Conservation (phyloP, 1,284 basidiomycete genomes). For the Cutaneotrichosporon sp. region DNA sequence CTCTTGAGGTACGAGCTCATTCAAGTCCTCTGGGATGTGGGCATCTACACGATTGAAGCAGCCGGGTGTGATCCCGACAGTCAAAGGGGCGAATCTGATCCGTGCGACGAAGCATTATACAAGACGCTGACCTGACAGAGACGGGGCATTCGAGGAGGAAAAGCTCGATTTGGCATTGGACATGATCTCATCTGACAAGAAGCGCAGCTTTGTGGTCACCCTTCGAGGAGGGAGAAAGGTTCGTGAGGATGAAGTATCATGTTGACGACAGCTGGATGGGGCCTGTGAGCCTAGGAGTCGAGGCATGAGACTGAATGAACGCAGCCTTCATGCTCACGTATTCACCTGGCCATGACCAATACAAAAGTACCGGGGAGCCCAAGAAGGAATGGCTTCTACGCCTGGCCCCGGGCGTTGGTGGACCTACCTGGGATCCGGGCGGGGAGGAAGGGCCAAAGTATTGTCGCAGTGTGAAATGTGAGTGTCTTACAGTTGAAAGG, state of each 20-base stretch:
- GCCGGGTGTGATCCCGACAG: conserved; percentile 27
- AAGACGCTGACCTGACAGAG: not conserved
- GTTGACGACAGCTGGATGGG: not conserved
- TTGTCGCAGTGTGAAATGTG: conserved; percentile 44
- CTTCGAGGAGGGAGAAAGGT: conserved; percentile 15
- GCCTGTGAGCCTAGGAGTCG: not conserved
- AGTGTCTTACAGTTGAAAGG: not conserved
- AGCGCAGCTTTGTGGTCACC: conserved; percentile 13
- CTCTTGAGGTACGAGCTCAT: not conserved
- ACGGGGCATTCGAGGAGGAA: conserved; percentile 13
- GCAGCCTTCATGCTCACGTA: conserved; percentile 31
- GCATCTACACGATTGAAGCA: conserved; percentile 34
- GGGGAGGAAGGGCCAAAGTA: conserved; percentile 36
- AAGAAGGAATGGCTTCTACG: conserved; percentile 43
- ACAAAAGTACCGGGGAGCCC: conserved; percentile 22
- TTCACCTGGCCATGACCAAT: conserved; percentile 27
- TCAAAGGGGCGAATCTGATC: not conserved
- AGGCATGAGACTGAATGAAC: not conserved
- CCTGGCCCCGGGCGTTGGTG: conserved; percentile 31
- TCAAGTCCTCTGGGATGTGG: conserved; percentile 45
- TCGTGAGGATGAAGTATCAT: not conserved
- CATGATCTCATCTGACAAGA: not conserved
- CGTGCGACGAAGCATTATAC: not conserved
- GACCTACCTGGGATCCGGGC: conserved; percentile 36
- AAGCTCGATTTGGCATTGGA: conserved; percentile 9